Base-by-base conservation (phyloP, 164 flowering plant genomes). In the Sextonia rubra region DNA sequence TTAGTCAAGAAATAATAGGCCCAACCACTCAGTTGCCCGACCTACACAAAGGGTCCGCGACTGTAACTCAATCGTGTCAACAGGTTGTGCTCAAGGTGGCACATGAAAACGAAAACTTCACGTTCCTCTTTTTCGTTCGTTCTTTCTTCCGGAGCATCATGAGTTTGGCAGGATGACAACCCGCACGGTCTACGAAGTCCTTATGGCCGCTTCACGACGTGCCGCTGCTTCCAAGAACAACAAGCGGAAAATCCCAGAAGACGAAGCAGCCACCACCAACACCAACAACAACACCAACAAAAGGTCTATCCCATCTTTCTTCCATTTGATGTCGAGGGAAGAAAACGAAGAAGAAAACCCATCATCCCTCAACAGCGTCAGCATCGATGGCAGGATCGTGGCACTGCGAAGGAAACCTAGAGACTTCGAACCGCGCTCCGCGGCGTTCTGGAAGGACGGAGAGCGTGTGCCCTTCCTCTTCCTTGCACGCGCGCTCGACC, bases 401-500 rank as follows among this genome's bases (percentile, higher is more conserved):
- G 66, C 74, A 26, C 77, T 91, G 93, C 89, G 79, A 83, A 88
- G 75, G 56, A 96, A 91, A 78, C 75, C 90, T 1, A 77, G 77
- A 4, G 89, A 83, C 25, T 96, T 91, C 68, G 80, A 87, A 29
- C 93, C 91, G 20, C 70, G 82, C 20, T 64, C 64, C 30, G 90
- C 87, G 22, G 91, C 87, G 0, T 88, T 74, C 72, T 96, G 99
- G 99, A 84, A 82, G 71, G 82, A 86, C 20, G 92, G 88, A 0
- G 88, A 93, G 75, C 76, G 77, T 30, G 91, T 92, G 23, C 99
- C 99, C 4, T 93, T 93, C 66, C 48, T 88, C 80, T 96, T 96
- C 79, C 79, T 96, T 25, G 87, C 79, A 30, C 75, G 86, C 79
- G 93, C 90, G 6, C 84, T 96, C 61, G 98, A 96, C 74, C 69